These are phyloP conservation scores for Amylocarpus encephaloides DNA, from an alignment of 2,329 filamentous ascomycete genomes.

Conservation along the genomic window DNA sequence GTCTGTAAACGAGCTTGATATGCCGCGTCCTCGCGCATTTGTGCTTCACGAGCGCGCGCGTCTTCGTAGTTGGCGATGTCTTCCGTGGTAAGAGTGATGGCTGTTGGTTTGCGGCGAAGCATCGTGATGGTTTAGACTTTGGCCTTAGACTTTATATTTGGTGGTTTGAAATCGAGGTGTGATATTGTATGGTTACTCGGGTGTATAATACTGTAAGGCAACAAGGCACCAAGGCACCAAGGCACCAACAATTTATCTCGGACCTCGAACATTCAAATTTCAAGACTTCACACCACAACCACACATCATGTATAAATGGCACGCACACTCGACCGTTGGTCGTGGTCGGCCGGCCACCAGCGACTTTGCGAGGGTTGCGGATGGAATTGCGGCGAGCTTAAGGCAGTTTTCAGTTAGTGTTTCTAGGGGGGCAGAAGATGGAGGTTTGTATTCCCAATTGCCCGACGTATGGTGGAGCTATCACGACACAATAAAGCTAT, in stretches of 20 bases:
- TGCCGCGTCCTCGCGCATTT: conserved; percentile 20
- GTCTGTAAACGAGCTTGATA: conserved; percentile 21
- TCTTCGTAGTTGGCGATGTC: conserved; percentile 68
- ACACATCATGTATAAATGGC: conserved; percentile 33
- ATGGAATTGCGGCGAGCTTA: conserved; percentile 30
- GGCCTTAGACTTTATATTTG: no score
- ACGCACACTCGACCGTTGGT: conserved; percentile 29
- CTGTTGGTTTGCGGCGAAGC: conserved; percentile 63
- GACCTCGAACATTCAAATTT: conserved; percentile 1
- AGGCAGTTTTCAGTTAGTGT: conserved; percentile 30
- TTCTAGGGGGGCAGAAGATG: conserved; percentile 18
- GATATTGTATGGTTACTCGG: no score
- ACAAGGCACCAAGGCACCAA: conserved; percentile 12
- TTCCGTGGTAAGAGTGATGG: conserved; percentile 60
- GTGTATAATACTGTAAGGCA: conserved; percentile 14
- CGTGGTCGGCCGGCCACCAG: conserved; percentile 24
- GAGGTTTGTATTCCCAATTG: conserved; percentile 8
- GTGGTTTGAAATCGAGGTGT: no score
- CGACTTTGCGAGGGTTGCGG: conserved; percentile 26
- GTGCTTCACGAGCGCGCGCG: conserved; percentile 40
- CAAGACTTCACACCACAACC: conserved; percentile 8
- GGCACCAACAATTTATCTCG: conserved; percentile 11
- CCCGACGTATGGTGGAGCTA: neutral
- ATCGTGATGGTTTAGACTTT: no score
- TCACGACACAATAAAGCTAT: no score